Base-by-base conservation (phyloP, 495 filamentous ascomycete genomes). In the Aspergillus mulundensis region DNA sequence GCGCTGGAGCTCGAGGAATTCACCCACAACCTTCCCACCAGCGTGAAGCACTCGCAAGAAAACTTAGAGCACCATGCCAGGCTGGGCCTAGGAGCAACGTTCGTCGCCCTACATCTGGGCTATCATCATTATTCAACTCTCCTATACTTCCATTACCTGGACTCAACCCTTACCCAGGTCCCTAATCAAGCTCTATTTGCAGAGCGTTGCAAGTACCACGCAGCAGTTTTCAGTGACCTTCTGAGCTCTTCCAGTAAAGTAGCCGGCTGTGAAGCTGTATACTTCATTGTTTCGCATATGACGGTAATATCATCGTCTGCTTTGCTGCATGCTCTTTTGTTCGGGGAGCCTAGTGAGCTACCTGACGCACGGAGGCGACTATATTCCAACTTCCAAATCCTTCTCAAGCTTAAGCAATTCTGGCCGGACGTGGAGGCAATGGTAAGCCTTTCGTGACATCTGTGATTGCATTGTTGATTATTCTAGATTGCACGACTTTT, bases 271-370 rank as follows among this genome's bases (percentile, higher is more conserved):
- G 67, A 64, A 23, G 67, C 60, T 23, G 38, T 70, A 12, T 64
- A 70, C 46, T 53, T 65, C 21, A 67, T 67, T 58, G 60, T 67
- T 19, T 62, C 63, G 2, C 67, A 70, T 56, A 64, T 70, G 57
- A 67, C 67, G 1, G 60, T 70, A 6, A 65, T 68, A 12, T 70
- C 65, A 16, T 70, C 67, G 25, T 28, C 25, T 28, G 25, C 25
- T 3, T 66, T 68, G 11, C 53, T 70, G 0, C 67, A 70, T 41
- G 65, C 67, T 7, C 50, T 65, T 15, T 36, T 70, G 4, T 63
- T 70, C 59, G 67, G 67, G 2, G 25, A 28, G 4, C 25, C 57
- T 53, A 25, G 59, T 25, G 67, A 70, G 52, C 34, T 68, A 21
- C 23, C 48, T 7, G 50, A 65, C 20, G 25, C 25, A 60, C 63